These are phyloP conservation scores for Penicillium sp. DNA, from an alignment of 2,329 filamentous ascomycete species.

Conservation along the genomic window DNA sequence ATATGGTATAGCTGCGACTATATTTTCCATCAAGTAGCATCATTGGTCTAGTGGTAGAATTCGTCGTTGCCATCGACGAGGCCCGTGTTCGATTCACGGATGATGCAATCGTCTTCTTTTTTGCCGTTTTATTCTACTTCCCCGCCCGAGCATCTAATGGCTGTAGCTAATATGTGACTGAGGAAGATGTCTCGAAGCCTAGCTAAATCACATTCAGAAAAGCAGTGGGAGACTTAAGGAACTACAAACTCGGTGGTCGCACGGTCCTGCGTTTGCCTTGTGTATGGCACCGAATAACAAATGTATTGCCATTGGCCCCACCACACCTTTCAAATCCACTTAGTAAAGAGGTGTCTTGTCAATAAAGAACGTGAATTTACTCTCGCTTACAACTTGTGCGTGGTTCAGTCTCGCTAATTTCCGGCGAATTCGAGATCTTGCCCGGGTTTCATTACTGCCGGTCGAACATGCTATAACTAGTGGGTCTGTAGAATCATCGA, in stretches of 20 bases:
- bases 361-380: too few relatives aligned
- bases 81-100: slow-evolving; percentile 47
- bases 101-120: slow-evolving; percentile 22
- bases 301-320: too few relatives aligned
- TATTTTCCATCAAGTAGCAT: slow-evolving; percentile 27
- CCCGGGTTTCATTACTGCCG: background rate
- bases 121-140: background rate
- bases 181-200: background rate
- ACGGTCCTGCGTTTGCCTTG: too few relatives aligned
- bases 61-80: slow-evolving; percentile 46
- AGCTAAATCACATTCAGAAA: too few relatives aligned
- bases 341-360: too few relatives aligned
- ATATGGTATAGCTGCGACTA: rapidly evolving
- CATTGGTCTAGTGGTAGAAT: slow-evolving; percentile 47
- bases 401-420: slow-evolving; percentile 7
- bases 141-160: background rate
- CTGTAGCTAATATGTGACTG: background rate
- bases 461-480: too few relatives aligned
- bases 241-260: too few relatives aligned
- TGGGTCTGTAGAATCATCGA: too few relatives aligned
- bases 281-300: too few relatives aligned
- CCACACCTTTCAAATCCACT: too few relatives aligned
- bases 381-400: too few relatives aligned
- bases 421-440: slow-evolving; percentile 11
- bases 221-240: too few relatives aligned